Evolutionary conservation across 441 rosid species (phyloP).

Genomic region (Pelargonium fulgidum): DNA sequence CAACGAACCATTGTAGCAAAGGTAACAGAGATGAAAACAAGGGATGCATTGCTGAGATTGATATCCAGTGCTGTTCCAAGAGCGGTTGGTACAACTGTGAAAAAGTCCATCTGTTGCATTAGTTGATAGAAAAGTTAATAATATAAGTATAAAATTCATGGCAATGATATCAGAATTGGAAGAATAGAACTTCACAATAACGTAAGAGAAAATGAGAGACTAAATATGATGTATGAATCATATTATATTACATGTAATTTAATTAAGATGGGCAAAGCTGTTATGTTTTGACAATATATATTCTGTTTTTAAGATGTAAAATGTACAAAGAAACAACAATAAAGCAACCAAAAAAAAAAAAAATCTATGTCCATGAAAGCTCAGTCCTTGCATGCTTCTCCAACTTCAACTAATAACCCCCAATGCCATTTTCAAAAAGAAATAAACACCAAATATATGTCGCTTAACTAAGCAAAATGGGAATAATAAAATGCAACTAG

Average conservation of each 20-base stretch:
- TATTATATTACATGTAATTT: no score
- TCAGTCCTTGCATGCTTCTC: neutral
- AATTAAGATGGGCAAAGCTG: no score
- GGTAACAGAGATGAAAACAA: conserved; percentile 93
- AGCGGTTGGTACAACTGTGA: conserved; percentile 97
- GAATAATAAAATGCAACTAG: neutral
- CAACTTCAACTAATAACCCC: neutral
- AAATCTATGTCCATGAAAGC: conserved; percentile 1
- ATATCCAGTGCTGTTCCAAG: conserved; percentile 96
- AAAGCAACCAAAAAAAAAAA: neutral
- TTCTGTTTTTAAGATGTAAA: neutral
- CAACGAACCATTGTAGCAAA: conserved; percentile 96
- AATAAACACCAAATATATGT: neutral
- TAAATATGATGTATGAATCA: neutral
- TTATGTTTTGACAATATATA: no score
- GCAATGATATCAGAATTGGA: neutral
- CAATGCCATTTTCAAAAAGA: neutral
- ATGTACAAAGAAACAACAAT: neutral
- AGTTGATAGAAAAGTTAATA: conserved; percentile 59
- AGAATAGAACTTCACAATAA: neutral
- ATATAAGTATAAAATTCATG: conserved; percentile 22
- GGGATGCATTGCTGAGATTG: conserved; percentile 93
- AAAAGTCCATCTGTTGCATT: conserved; percentile 80
- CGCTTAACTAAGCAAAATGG: neutral
- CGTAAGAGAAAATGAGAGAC: neutral